Evolutionary conservation across 768 basidiomycete genomes (phyloP).

Genomic region (Gymnopilus dilepis): DNA sequence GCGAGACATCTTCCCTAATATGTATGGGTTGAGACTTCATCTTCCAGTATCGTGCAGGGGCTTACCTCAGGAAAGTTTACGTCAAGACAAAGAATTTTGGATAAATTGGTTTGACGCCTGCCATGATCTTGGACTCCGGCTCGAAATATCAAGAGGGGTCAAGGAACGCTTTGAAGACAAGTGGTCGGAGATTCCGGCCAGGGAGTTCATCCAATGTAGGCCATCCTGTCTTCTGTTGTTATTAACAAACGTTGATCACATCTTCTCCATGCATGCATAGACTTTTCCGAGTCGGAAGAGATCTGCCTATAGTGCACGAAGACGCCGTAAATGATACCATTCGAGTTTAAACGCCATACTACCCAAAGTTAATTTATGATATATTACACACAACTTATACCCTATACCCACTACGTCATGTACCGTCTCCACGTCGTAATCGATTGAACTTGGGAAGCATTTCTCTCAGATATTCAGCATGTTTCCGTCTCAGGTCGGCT

Average conservation of each 20-base stretch:
- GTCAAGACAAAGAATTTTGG: conserved; percentile 11
- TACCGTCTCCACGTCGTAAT: conserved; percentile 62
- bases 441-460: conserved; percentile 92
- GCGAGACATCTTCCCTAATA: conserved; percentile 14
- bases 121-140: conserved; percentile 13
- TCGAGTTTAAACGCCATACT: background rate
- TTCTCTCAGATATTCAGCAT: conserved; percentile 90
- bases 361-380: background rate
- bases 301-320: too few relatives aligned
- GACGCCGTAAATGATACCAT: background rate
- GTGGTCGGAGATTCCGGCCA: conserved; percentile 14
- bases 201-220: conserved; percentile 15
- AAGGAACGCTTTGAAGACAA: conserved; percentile 21
- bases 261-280: too few relatives aligned
- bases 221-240: too few relatives aligned
- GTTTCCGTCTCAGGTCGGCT: conserved; percentile 81
- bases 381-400: conserved; percentile 9
- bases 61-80: background rate
- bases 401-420: conserved; percentile 31
- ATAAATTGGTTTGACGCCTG: conserved; percentile 14
- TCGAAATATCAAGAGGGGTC: conserved; percentile 24
- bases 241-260: too few relatives aligned
- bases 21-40: conserved; percentile 15
- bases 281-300: background rate
- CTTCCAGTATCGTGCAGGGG: conserved; percentile 5